These are phyloP conservation scores for Escovopsis weberi DNA, from an alignment of 2,329 filamentous ascomycete species.

Conservation along the genomic window DNA sequence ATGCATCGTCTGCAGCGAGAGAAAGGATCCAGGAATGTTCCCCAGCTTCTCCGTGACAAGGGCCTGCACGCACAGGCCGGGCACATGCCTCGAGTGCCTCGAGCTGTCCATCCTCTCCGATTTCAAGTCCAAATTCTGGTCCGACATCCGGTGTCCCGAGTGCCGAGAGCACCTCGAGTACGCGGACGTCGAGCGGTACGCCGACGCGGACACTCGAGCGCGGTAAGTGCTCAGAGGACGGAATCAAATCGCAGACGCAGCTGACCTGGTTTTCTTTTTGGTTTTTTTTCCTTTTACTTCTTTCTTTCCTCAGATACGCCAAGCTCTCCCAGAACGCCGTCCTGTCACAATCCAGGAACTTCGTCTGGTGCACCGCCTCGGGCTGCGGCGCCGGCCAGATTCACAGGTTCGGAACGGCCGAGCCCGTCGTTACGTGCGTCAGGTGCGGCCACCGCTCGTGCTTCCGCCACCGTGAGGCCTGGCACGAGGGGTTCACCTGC, in stretches of 20 bases:
- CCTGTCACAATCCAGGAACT: constrained; percentile 28
- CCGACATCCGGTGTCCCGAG: constrained; percentile 36
- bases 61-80: constrained; percentile 19
- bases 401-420: too few relatives aligned
- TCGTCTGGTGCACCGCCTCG: constrained; percentile 35
- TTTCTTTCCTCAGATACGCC: constrained; percentile 28
- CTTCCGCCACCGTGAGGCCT: constrained; percentile 25
- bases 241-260: too few relatives aligned
- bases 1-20: constrained; percentile 23
- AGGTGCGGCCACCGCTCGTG: constrained; percentile 26
- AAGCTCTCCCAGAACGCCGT: constrained; percentile 26
- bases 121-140: constrained; percentile 22
- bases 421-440: constrained; percentile 28
- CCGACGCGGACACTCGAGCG: constrained; percentile 27
- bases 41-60: constrained; percentile 19
- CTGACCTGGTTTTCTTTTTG: too few relatives aligned
- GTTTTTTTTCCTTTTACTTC: too few relatives aligned
- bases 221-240: too few relatives aligned
- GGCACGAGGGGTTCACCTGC: constrained; percentile 28
- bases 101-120: constrained; percentile 20
- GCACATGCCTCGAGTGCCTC: constrained; percentile 21
- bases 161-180: constrained; percentile 30
- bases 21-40: constrained; percentile 16
- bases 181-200: constrained; percentile 29
- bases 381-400: constrained; percentile 37